These are phyloP conservation scores for Lentithecium fluviatile DNA, from an alignment of 495 filamentous ascomycete species.

Conservation along the genomic window DNA sequence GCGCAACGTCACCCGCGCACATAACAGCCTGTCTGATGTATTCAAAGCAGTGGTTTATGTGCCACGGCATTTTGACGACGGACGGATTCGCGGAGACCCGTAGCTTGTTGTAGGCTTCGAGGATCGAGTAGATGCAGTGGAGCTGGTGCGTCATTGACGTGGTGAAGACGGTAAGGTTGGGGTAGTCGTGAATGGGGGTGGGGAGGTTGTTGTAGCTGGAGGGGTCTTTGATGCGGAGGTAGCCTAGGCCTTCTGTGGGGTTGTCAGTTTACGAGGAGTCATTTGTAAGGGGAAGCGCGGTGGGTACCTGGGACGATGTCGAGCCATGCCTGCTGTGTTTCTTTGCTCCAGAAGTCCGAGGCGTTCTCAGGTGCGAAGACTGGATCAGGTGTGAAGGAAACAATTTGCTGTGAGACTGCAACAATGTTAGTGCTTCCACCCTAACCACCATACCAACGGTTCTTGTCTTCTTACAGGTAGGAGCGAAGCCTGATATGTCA, in stretches of 20 bases:
- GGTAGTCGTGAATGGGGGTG: slow-evolving; percentile 47
- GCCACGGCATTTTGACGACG: slow-evolving; percentile 50
- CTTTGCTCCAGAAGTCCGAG: slow-evolving; percentile 47
- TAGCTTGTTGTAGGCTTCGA: slow-evolving; percentile 43
- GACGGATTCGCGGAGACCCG: slow-evolving; percentile 38
- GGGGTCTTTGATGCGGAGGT: slow-evolving; percentile 49
- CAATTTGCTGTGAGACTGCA: slow-evolving; percentile 19
- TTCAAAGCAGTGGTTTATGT: slow-evolving; percentile 53
- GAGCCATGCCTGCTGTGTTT: slow-evolving; percentile 46
- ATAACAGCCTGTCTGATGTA: slow-evolving; percentile 52
- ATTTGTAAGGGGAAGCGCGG: background rate
- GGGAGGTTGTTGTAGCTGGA: slow-evolving; percentile 48
- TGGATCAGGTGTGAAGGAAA: slow-evolving; percentile 44
- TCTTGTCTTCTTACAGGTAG: too few species aligned
- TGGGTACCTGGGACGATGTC: slow-evolving; percentile 46
- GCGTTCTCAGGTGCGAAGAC: slow-evolving; percentile 49
- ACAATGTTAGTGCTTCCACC: background rate
- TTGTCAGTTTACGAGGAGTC: background rate
- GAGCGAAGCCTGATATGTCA: slow-evolving; percentile 25
- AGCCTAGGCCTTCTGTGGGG: slow-evolving; percentile 47
- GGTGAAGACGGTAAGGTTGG: slow-evolving; percentile 50
- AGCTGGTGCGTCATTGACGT: slow-evolving; percentile 51
- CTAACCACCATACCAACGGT: too few species aligned
- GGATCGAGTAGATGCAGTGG: slow-evolving; percentile 51
- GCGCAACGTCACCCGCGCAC: slow-evolving; percentile 51